Conservation (phyloP, 805 yeast genomes). For the Teunomyces lycoperdinae region DNA sequence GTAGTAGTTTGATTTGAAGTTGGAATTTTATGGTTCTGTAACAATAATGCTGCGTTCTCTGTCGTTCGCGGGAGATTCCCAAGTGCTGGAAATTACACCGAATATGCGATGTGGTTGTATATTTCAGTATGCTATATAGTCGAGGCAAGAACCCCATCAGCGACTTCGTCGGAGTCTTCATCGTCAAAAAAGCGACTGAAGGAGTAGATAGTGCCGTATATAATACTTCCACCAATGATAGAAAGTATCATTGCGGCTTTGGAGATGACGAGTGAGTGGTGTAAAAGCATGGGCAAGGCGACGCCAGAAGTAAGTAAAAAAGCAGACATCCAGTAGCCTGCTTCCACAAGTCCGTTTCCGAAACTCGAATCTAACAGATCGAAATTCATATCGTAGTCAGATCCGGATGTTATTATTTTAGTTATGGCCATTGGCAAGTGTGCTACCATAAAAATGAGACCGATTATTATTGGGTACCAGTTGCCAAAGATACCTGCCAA, state of each 20-base stretch:
- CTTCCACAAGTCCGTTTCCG: constrained; percentile 55
- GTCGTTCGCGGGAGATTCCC: too few relatives aligned
- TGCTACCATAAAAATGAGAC: constrained; percentile 39
- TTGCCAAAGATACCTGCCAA: constrained; percentile 84
- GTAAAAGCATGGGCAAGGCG: constrained; percentile 67
- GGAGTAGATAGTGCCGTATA: constrained; percentile 78
- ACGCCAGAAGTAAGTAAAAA: constrained; percentile 73
- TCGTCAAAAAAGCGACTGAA: constrained; percentile 75
- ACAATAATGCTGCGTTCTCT: not conserved
- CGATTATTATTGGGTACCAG: constrained; percentile 85
- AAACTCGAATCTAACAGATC: constrained; percentile 30
- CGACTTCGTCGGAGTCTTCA: constrained; percentile 23
- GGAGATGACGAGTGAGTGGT: constrained; percentile 73
- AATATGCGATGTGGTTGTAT: not conserved
- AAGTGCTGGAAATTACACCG: constrained; percentile 3
- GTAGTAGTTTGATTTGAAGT: not conserved
- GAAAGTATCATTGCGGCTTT: constrained; percentile 72
- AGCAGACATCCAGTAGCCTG: constrained; percentile 78
- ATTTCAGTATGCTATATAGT: constrained; percentile 1
- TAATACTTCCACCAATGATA: constrained; percentile 76
- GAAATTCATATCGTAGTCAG: constrained; percentile 43
- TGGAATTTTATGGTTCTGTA: not conserved
- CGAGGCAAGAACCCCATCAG: constrained; percentile 6
- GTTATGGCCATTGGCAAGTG: constrained; percentile 38
- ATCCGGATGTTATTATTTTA: constrained; percentile 26